Conservation (phyloP, 352 stramenopile species). For the Aphanomyces cochlioides region DNA sequence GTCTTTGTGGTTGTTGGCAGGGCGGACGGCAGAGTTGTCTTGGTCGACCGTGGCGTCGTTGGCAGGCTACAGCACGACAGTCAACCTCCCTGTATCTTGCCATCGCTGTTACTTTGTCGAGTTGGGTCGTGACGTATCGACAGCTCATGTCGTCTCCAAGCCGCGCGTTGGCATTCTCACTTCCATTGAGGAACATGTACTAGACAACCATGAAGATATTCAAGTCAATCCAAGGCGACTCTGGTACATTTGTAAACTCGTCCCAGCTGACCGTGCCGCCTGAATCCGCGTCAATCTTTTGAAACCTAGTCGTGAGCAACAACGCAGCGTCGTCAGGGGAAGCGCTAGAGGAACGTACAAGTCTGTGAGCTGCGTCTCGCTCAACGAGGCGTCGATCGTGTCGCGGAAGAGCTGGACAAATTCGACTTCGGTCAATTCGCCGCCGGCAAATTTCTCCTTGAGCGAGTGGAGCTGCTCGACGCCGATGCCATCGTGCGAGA, state of each 20-base stretch:
- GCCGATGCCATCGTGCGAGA: constrained; percentile 75
- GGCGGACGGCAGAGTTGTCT: constrained; percentile 30
- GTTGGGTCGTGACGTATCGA: constrained; percentile 60
- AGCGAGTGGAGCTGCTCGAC: constrained; percentile 78
- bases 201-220: constrained; percentile 32
- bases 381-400: constrained; percentile 73
- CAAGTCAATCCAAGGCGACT: constrained; percentile 10
- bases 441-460: constrained; percentile 80
- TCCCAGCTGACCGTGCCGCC: constrained; percentile 86
- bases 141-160: constrained; percentile 59
- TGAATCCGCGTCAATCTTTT: constrained; percentile 86
- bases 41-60: constrained; percentile 7
- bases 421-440: constrained; percentile 78
- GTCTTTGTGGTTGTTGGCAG: constrained; percentile 61
- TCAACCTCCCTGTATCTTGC: neutral
- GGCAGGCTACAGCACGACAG: neutral
- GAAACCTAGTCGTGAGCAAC: constrained; percentile 43
- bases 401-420: constrained; percentile 81
- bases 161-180: constrained; percentile 54
- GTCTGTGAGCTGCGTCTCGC: constrained; percentile 72
- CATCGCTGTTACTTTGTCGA: constrained; percentile 29
- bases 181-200: constrained; percentile 83
- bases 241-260: constrained; percentile 75
- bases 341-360: constrained; percentile 44
- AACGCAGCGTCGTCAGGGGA: neutral